Conservation (phyloP, 176 grass and related monocot genomes). For the Poa pratensis region DNA sequence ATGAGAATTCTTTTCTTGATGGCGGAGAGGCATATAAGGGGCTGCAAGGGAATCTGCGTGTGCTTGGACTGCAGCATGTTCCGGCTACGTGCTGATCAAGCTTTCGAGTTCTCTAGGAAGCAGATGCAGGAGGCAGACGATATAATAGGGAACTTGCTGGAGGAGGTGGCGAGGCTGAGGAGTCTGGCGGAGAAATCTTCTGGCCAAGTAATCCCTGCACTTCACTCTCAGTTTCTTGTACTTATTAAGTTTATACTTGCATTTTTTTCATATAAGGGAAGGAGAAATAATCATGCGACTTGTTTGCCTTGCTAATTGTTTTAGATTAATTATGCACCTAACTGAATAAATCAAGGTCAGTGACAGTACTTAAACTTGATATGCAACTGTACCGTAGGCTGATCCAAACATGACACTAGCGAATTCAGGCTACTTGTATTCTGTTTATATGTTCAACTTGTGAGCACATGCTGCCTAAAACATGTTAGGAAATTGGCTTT, state of each 20-base stretch:
- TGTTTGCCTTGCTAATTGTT: background rate
- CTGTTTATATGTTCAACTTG: background rate
- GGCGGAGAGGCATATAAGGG: conserved; percentile 57
- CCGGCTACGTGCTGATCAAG: conserved; percentile 62
- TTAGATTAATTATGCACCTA: no score
- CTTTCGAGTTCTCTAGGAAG: conserved; percentile 90
- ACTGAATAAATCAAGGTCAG: no score
- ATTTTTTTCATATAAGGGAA: background rate
- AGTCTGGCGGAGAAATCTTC: conserved; percentile 56
- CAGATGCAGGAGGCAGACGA: conserved; percentile 90
- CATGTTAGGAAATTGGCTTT: no score
- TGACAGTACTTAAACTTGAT: no score
- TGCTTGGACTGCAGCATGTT: conserved; percentile 79
- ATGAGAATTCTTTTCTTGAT: conserved; percentile 25
- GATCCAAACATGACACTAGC: no score
- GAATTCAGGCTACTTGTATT: background rate
- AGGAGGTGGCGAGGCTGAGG: conserved; percentile 67
- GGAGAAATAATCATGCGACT: no score
- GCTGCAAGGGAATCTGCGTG: conserved; percentile 84
- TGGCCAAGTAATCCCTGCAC: conserved; percentile 51
- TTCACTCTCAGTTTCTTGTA: background rate
- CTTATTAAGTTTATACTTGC: background rate
- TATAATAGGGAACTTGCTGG: conserved; percentile 63
- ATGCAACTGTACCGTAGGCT: background rate
- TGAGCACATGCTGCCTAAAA: no score